Conservation (phyloP, 2,329 filamentous ascomycete genomes). For the Talaromyces sp. region DNA sequence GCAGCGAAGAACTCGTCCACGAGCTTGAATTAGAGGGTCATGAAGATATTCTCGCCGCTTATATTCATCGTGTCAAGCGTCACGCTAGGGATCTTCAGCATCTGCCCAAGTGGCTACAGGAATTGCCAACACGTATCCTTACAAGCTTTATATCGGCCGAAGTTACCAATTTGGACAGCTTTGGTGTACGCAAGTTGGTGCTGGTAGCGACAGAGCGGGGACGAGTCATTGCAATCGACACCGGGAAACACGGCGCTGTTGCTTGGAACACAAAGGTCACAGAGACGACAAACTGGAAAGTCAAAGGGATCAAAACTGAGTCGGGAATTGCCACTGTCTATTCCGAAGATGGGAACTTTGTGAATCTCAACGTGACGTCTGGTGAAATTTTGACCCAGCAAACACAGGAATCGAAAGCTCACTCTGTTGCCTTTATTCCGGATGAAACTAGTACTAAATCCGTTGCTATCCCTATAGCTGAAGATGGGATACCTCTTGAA, state of each 20-base stretch:
- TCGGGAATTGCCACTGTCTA: constrained; percentile 57
- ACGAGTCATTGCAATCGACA: constrained; percentile 73
- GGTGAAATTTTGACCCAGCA: constrained; percentile 35
- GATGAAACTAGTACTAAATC: constrained; percentile 19
- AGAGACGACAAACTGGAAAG: constrained; percentile 58
- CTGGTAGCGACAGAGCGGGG: constrained; percentile 75
- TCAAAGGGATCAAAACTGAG: constrained; percentile 62
- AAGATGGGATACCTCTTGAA: constrained; percentile 29
- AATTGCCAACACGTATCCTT: constrained; percentile 63
- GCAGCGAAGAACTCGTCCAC: constrained; percentile 68
- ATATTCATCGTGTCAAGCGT: constrained; percentile 76
- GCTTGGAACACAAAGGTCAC: constrained; percentile 68
- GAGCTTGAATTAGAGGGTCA: constrained; percentile 83
- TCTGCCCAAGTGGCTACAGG: constrained; percentile 67
- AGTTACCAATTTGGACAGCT: constrained; percentile 52
- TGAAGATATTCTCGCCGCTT: constrained; percentile 73
- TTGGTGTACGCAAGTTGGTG: constrained; percentile 83
- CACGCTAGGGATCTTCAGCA: constrained; percentile 70
- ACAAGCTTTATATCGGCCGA: constrained; percentile 55
- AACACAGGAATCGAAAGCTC: constrained; percentile 20
- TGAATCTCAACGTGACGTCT: constrained; percentile 43
- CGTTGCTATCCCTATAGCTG: constrained; percentile 25
- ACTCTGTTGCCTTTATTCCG: constrained; percentile 27
- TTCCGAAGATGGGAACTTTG: constrained; percentile 56
- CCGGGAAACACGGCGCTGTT: constrained; percentile 66